A percentile compares a stretch with the other conserved stretches of the same genome.
These are phyloP conservation scores for Aspergillus awamori DNA, from an alignment of 2,329 filamentous ascomycete genomes.

Conservation along the genomic window DNA sequence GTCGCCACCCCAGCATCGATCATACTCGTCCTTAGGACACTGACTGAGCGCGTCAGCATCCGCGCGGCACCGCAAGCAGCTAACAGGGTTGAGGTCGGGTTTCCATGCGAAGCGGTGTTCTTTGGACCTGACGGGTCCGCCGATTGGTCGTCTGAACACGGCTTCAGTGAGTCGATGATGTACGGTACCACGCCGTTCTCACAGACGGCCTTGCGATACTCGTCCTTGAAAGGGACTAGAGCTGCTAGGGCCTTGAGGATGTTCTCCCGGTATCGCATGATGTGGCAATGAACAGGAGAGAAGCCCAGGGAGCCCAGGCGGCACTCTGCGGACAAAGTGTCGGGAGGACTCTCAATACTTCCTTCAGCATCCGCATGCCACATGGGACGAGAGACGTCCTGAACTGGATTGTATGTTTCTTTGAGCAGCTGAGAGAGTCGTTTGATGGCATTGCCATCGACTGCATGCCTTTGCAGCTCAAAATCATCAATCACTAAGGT, in stretches of 20 bases:
- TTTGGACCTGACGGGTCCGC: constrained; percentile 33
- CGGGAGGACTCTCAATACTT: constrained; percentile 20
- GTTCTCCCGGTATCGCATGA: constrained; percentile 74
- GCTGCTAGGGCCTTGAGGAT: constrained; percentile 79
- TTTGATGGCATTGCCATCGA: constrained; percentile 67
- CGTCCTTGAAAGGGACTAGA: constrained; percentile 77
- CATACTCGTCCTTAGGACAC: constrained; percentile 78
- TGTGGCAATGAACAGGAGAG: constrained; percentile 65
- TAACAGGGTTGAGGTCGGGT: constrained; percentile 75
- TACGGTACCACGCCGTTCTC: constrained; percentile 79
- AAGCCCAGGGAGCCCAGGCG: constrained; percentile 65
- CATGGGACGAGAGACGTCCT: constrained; percentile 53
- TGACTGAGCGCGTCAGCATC: constrained; percentile 82
- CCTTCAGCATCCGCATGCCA: constrained; percentile 54
- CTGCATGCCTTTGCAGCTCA: constrained; percentile 77
- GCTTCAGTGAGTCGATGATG: constrained; percentile 79
- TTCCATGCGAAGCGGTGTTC: constrained; percentile 64
- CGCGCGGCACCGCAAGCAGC: constrained; percentile 82
- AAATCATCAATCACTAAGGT: constrained; percentile 77
- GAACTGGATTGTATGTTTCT: constrained; percentile 64
- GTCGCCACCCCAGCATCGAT: constrained; percentile 82
- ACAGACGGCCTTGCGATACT: constrained; percentile 79
- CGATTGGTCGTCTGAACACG: constrained; percentile 45
- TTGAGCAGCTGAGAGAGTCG: constrained; percentile 67
- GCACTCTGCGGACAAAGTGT: constrained; percentile 39